Percentiles rank a stretch among this genome's conserved stretches.
phyloP scores from a whole-genome alignment of 2,329 filamentous ascomycete species.

The Orbilia oligospora region DNA sequence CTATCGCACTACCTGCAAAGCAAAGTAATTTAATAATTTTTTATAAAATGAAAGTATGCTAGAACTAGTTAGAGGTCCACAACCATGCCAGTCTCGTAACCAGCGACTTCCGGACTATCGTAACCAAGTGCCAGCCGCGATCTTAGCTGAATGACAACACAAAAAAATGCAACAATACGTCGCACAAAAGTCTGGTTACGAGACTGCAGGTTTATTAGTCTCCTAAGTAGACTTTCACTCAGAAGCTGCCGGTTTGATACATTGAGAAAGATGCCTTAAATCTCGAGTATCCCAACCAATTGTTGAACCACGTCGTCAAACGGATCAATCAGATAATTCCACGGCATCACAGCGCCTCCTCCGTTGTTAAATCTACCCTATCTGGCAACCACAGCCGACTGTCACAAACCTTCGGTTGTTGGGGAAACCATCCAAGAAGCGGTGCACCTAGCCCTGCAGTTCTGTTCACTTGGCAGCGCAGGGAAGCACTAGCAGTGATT shows the following conservation, averaged over 20 bases:
- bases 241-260: too few species aligned
- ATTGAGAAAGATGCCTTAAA: background rate
- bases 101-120: too few species aligned
- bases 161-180: slow-evolving; percentile 6
- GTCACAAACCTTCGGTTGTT: slow-evolving; percentile 30
- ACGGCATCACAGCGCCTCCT: background rate
- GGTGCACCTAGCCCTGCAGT: slow-evolving; percentile 4
- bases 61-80: too few species aligned
- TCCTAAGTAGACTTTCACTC: too few species aligned
- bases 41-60: too few species aligned
- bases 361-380: background rate
- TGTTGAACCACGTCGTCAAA: background rate
- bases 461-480: background rate
- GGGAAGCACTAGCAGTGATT: background rate
- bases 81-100: too few species aligned
- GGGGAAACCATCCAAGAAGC: slow-evolving; percentile 40
- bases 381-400: background rate
- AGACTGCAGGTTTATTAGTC: too few species aligned
- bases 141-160: too few species aligned
- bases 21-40: too few species aligned
- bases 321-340: slow-evolving; percentile 25
- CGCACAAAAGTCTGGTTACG: background rate
- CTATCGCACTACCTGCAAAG: too few species aligned
- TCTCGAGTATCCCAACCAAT: background rate
- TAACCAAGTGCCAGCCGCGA: too few species aligned